Conservation (phyloP, 768 basidiomycete species). For the Rubroboletus pulcherrimus region DNA sequence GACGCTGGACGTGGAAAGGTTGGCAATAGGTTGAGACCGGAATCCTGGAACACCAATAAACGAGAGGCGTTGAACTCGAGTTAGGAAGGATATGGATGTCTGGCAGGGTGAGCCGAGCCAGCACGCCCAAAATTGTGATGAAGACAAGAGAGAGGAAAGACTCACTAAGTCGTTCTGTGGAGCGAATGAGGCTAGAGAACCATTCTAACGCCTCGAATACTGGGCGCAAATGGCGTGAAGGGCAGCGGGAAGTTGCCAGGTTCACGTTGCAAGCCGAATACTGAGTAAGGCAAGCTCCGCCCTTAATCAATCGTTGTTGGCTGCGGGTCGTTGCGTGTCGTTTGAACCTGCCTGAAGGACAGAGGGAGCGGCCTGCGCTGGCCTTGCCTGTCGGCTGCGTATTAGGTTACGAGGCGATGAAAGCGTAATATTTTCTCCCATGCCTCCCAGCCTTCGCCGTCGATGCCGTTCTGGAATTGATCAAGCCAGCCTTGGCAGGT, state of each 20-base stretch:
- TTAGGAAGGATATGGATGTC: neutral
- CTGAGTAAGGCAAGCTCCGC: constrained; percentile 16
- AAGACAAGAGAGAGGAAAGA: constrained; percentile 1
- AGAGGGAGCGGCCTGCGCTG: constrained; percentile 6
- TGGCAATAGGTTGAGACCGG: neutral
- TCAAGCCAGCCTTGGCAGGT: neutral
- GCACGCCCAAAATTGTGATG: neutral
- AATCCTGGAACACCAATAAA: neutral
- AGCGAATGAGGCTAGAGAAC: constrained; percentile 16
- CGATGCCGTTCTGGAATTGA: constrained; percentile 2
- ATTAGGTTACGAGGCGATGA: constrained; percentile 2
- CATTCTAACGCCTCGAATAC: constrained; percentile 12
- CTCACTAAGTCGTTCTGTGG: constrained; percentile 18
- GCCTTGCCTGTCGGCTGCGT: constrained; percentile 10
- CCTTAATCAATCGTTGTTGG: constrained; percentile 12
- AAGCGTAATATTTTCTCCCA: neutral
- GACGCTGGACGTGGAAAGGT: neutral
- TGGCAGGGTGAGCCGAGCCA: neutral
- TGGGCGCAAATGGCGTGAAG: constrained; percentile 21
- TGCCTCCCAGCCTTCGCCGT: constrained; percentile 12
- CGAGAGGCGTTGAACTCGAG: neutral
- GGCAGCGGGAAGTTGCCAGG: constrained; percentile 10
- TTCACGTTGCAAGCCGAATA: constrained; percentile 14
- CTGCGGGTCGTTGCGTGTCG: constrained; percentile 4
- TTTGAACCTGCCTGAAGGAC: constrained; percentile 1